phyloP scores from a whole-genome alignment of 768 basidiomycete species.

The Calocybe indica region DNA sequence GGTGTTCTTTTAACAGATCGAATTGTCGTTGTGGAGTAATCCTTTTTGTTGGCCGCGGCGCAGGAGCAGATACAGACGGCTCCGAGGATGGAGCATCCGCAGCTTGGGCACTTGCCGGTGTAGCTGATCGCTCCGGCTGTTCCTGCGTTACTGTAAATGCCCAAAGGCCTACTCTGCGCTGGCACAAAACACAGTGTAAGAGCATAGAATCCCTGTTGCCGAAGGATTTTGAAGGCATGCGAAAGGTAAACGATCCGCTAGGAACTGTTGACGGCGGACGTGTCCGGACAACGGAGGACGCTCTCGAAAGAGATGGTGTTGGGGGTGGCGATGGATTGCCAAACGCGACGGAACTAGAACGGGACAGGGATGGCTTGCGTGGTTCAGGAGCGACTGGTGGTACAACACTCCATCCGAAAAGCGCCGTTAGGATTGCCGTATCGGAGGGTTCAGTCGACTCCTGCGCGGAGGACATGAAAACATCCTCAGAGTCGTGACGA shows the following conservation, averaged over 20 bases:
- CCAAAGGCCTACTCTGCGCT: conserved; percentile 78
- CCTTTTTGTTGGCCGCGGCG: conserved; percentile 21
- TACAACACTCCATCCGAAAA: conserved; percentile 47
- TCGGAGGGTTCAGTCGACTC: conserved; percentile 24
- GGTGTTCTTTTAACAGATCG: conserved; percentile 76
- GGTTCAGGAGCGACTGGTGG: conserved; percentile 26
- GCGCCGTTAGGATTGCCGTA: conserved; percentile 35
- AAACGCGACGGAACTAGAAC: conserved; percentile 20
- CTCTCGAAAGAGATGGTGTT: conserved; percentile 27
- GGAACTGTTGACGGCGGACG: background rate
- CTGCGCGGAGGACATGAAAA: conserved; percentile 9
- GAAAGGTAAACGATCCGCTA: conserved; percentile 11
- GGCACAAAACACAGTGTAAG: conserved; percentile 64
- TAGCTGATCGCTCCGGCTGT: too few relatives aligned
- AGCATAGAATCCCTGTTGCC: conserved; percentile 43
- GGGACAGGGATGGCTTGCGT: conserved; percentile 24
- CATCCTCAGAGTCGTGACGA: conserved; percentile 10
- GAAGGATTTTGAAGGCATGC: conserved; percentile 18
- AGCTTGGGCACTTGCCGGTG: background rate
- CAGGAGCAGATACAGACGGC: conserved; percentile 9
- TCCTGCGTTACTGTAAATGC: conserved; percentile 37
- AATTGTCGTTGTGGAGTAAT: conserved; percentile 42
- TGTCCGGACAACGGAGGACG: conserved; percentile 23
- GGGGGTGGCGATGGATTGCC: conserved; percentile 10
- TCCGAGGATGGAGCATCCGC: conserved; percentile 6